Base-by-base conservation (phyloP, 257 asterid species). In the Datura wrightii region DNA sequence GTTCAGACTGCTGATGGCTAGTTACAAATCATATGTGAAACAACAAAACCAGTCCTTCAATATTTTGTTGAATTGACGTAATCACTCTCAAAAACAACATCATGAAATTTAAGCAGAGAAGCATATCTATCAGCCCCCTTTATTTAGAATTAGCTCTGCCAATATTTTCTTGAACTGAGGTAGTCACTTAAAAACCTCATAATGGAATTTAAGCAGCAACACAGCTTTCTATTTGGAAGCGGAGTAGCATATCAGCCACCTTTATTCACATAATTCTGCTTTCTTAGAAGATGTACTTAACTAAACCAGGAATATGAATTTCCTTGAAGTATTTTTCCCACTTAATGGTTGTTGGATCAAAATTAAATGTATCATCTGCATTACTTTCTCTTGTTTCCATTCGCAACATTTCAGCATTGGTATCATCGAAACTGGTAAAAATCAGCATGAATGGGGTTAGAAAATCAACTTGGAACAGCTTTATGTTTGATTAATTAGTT, bases 281-380 rank as follows among this genome's bases (percentile, higher is more conserved):
- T 5, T 10, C 80, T 46, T 48, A 46, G 58, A 72, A 44, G 44
- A n/a, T 44, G 18, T 71, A 71, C 5, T 87, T 87, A 1, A 54
- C 71, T 3, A 84, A 7, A 70, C 81, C 67, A 1, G 87, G 85
- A n/a, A 80, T 70, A 53, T 72, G 85, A 59, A 44, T 72, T 59
- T 71, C 83, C 74, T 31, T 42, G 2, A 42, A 72, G 60, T 87
- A 87, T 9, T 84, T 46, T 11, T 86, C 86, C 78, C 82, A 86
- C 9, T 74, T 54, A 72, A 85, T 88, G 44, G 79, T 56, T 11
- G 16, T 80, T 11, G 90, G 87, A 54, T 88, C 88, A 36, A 88
- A 85, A 31, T 72, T 39, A 6, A 85, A 83, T 41, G 50, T 36
- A 16, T 85, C 90, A 54, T 88, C 87, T 46, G 4, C 80, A 74